Conservation (phyloP, 495 filamentous ascomycete species). For the Pseudevernia furfuracea region DNA sequence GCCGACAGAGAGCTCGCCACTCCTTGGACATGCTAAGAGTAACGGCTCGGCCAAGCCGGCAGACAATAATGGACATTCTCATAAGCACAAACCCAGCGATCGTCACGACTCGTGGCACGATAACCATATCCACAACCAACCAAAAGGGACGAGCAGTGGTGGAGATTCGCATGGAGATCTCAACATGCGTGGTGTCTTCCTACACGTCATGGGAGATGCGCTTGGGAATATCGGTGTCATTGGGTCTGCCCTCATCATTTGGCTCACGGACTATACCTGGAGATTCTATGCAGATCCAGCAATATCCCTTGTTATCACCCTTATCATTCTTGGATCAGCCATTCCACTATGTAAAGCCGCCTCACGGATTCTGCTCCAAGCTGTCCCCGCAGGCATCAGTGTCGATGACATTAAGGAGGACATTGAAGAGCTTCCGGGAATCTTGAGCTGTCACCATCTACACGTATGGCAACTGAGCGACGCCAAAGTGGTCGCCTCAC, state of each 20-base stretch:
- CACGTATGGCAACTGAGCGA: slow-evolving; percentile 98
- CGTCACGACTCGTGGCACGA: slow-evolving; percentile 14
- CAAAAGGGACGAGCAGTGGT: slow-evolving; percentile 51
- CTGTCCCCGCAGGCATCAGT: slow-evolving; percentile 76
- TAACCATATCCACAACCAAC: slow-evolving; percentile 74
- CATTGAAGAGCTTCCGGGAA: slow-evolving; percentile 72
- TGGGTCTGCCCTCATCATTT: slow-evolving; percentile 82
- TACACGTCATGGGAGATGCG: slow-evolving; percentile 94
- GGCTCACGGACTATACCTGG: slow-evolving; percentile 65
- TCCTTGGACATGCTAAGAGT: slow-evolving; percentile 31
- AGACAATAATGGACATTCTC: slow-evolving; percentile 14
- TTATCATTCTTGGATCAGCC: slow-evolving; percentile 86
- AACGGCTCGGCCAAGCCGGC: slow-evolving; percentile 20
- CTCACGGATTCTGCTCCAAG: slow-evolving; percentile 89
- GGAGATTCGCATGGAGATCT: slow-evolving; percentile 77
- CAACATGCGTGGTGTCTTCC: slow-evolving; percentile 95
- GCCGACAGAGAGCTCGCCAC: slow-evolving; percentile 40
- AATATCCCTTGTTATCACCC: slow-evolving; percentile 91
- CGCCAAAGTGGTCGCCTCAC: slow-evolving; percentile 80
- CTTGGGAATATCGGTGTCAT: slow-evolving; percentile 97
- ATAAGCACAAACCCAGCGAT: neutral
- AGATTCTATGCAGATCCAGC: slow-evolving; percentile 79
- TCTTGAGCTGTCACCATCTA: slow-evolving; percentile 85
- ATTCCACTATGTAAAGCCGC: slow-evolving; percentile 90
- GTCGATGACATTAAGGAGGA: slow-evolving; percentile 89